These are phyloP conservation scores for Polyporus arcularius DNA, from an alignment of 768 basidiomycete genomes.

Conservation along the genomic window DNA sequence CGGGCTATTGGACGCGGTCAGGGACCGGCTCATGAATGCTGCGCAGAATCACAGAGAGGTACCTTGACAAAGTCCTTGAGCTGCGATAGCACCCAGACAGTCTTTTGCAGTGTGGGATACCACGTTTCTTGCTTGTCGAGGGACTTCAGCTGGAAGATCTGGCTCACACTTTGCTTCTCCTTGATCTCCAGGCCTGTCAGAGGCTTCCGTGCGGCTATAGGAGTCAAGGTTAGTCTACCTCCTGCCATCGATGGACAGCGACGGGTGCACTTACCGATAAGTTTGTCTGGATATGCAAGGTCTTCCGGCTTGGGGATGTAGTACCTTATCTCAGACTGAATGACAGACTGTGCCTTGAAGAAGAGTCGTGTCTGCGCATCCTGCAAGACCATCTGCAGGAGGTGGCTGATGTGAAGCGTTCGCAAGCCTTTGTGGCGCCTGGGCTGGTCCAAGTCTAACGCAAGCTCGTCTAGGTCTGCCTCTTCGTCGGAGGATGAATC, in stretches of 20 bases:
- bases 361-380: constrained; percentile 95
- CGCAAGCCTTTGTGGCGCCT: constrained; percentile 43
- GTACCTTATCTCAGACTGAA: constrained; percentile 86
- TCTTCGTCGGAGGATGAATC: constrained; percentile 40
- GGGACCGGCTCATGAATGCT: neutral
- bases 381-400: constrained; percentile 89
- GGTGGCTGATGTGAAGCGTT: constrained; percentile 73
- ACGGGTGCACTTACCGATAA: constrained; percentile 54
- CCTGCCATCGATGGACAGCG: constrained; percentile 3
- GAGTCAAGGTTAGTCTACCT: neutral
- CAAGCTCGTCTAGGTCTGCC: constrained; percentile 38
- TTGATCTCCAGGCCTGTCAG: constrained; percentile 45
- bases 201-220: constrained; percentile 48
- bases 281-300: constrained; percentile 82
- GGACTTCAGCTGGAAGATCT: constrained; percentile 69
- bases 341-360: constrained; percentile 92
- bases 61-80: constrained; percentile 93
- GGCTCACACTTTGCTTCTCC: constrained; percentile 72
- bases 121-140: constrained; percentile 80
- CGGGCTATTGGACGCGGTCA: constrained; percentile 56
- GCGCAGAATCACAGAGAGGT: constrained; percentile 21
- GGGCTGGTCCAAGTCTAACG: constrained; percentile 40
- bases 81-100: constrained; percentile 89
- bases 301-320: constrained; percentile 79
- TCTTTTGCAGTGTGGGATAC: constrained; percentile 89